Percentiles rank a stretch among this genome's conserved stretches.
These are phyloP conservation scores for Pseudocercospora ulei DNA, from an alignment of 2,329 filamentous ascomycete species.

Conservation along the genomic window DNA sequence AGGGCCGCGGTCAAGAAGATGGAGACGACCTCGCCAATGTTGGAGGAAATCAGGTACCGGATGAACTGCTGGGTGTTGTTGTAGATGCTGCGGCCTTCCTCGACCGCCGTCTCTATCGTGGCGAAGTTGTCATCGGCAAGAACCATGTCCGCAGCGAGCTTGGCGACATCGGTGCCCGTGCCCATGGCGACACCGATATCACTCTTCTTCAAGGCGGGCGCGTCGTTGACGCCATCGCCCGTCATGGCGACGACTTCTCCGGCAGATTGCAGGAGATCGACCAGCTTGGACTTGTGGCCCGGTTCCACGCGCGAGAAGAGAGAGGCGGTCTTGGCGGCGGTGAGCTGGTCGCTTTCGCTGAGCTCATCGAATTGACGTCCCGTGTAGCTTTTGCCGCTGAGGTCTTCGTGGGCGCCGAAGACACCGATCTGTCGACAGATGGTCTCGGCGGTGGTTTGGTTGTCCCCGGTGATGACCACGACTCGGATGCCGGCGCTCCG, in stretches of 20 bases:
- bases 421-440: conserved; percentile 97
- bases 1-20: conserved; percentile 95
- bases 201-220: conserved; percentile 92
- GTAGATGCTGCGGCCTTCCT: conserved; percentile 96
- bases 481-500: conserved; percentile 89
- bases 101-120: conserved; percentile 89
- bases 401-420: conserved; percentile 70
- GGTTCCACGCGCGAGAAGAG: conserved; percentile 96
- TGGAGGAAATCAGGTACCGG: conserved; percentile 95
- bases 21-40: conserved; percentile 97
- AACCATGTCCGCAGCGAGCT: conserved; percentile 96
- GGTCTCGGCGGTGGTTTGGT: conserved; percentile 92
- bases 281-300: conserved; percentile 91
- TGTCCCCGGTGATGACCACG: conserved; percentile 96
- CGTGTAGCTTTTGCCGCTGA: conserved; percentile 86
- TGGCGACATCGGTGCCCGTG: conserved; percentile 91
- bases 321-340: conserved; percentile 74
- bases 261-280: conserved; percentile 85
- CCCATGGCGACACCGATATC: conserved; percentile 99
- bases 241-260: conserved; percentile 98
- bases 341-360: conserved; percentile 65
- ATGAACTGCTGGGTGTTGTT: conserved; percentile 99
- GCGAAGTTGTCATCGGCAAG: conserved; percentile 98
- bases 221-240: conserved; percentile 96
- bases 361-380: conserved; percentile 89